These are phyloP conservation scores for Neonectria sp. DNA, from an alignment of 2,329 filamentous ascomycete species.

Conservation along the genomic window DNA sequence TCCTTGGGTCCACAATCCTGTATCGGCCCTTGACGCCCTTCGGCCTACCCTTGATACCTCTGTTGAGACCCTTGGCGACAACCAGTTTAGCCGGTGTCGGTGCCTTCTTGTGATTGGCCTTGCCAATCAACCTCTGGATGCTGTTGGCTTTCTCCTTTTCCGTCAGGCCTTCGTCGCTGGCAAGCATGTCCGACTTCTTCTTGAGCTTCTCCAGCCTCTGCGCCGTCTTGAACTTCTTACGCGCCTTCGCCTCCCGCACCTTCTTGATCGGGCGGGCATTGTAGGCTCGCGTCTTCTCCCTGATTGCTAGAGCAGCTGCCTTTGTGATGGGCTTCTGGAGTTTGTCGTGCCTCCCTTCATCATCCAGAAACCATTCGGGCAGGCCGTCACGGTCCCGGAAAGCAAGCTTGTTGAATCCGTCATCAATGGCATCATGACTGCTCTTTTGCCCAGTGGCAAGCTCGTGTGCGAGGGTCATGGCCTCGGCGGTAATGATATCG, in stretches of 20 bases:
- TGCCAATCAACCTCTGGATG: conserved; percentile 86
- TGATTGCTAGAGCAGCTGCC: conserved; percentile 90
- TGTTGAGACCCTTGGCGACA: conserved; percentile 87
- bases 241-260: conserved; percentile 93
- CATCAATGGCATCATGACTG: conserved; percentile 85
- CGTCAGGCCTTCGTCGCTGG: conserved; percentile 91
- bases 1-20: conserved; percentile 93
- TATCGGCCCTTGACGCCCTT: conserved; percentile 96
- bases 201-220: conserved; percentile 93
- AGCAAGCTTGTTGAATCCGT: conserved; percentile 92
- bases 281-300: conserved; percentile 91
- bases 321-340: conserved; percentile 91
- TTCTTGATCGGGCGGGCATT: conserved; percentile 99
- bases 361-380: conserved; percentile 98
- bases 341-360: conserved; percentile 88
- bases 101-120: conserved; percentile 88
- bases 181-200: conserved; percentile 94
- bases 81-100: conserved; percentile 88
- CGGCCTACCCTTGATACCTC: conserved; percentile 87
- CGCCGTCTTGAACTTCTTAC: conserved; percentile 97
- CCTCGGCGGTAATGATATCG: conserved; percentile 99
- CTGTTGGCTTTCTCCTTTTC: conserved; percentile 95
- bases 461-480: conserved; percentile 96
- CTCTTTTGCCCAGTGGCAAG: conserved; percentile 90
- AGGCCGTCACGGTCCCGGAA: conserved; percentile 93